Percentiles rank a stretch among this genome's conserved stretches.
Evolutionary conservation across 257 asterid species (phyloP).

Genomic region (Pogostemon cablin): DNA sequence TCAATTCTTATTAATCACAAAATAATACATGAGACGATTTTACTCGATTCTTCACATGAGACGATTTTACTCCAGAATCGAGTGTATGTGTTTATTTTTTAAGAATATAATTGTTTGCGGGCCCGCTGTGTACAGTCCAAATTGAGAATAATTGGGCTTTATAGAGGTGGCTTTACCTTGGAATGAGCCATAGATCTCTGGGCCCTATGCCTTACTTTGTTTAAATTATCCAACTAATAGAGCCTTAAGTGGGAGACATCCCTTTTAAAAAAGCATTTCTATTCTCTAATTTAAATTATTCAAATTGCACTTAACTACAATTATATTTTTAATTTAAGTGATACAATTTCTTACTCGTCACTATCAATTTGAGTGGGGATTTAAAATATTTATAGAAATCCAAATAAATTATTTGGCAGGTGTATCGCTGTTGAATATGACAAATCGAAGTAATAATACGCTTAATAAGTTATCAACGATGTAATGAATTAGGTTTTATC

Average conservation of each 20-base stretch:
- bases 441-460: too few relatives aligned
- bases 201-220: slow-evolving; percentile 38
- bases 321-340: background rate
- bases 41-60: too few relatives aligned
- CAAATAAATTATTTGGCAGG: too few relatives aligned
- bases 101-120: background rate
- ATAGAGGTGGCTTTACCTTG: slow-evolving; percentile 32
- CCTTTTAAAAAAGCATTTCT: slow-evolving; percentile 37
- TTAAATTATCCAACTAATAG: slow-evolving; percentile 36
- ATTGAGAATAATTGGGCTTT: slow-evolving; percentile 38
- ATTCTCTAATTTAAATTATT: background rate
- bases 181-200: slow-evolving; percentile 37
- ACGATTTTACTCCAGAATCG: too few relatives aligned
- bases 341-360: background rate
- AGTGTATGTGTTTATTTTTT: background rate
- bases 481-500: too few relatives aligned
- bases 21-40: too few relatives aligned
- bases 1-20: too few relatives aligned
- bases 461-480: too few relatives aligned
- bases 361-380: background rate
- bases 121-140: slow-evolving; percentile 25
- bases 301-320: background rate
- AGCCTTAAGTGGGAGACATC: slow-evolving; percentile 48
- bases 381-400: too few relatives aligned
- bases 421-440: too few relatives aligned